Base-by-base conservation (phyloP, 352 stramenopile species). In the Phytophthora fragariaefolia region DNA sequence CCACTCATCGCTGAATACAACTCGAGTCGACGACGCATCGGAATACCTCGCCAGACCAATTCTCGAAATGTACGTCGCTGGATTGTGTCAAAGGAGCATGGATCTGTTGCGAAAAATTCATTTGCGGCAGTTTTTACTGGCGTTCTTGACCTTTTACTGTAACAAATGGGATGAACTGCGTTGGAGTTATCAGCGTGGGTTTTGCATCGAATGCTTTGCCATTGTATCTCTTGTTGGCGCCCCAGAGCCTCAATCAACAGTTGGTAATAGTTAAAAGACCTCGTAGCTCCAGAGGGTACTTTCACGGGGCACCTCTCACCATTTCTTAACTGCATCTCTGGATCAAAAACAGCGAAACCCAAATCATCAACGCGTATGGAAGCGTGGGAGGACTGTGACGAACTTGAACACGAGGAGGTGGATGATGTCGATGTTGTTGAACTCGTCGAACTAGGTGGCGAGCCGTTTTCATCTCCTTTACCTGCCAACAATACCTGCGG, bases 11-110 rank as follows among this genome's bases (percentile, higher is more conserved):
- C 58, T 58, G 75, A 71, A 62, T 90, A 92, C 20, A 88, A 27
- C 10, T 62, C 36, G 20, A 69, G 69, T 20, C 83, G 81, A 51
- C 68, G 74, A 1, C 60, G 63, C 10, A 76, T 62, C 1, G 83
- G 81, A 20, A 92, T 82, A 2, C 83, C 83, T 23, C 64, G 46
- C 83, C 83, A 92, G 3, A 82, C 62, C 3, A 90, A 60, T 7
- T 64, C 58, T 38, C 63, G 76, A 53, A 69, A 9, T 46, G 2
- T n/a, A 13, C 36, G 58, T 7, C 28, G 50, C 22, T 68, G 26
- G 15, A 6, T 40, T 38, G 26, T 12, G 48, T 67, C 50, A 30
- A 68, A 49, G 27, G 9, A 22, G 13, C 51, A 70, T 4, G 32
- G 43, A 17, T n/a, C 46, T 24, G 17, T 28, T 18, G n/a, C 17